A percentile compares a stretch with the other conserved stretches of the same genome.
Evolutionary conservation across 1,284 basidiomycete species (phyloP).

Genomic region (Microstroma glucosiphilum): DNA sequence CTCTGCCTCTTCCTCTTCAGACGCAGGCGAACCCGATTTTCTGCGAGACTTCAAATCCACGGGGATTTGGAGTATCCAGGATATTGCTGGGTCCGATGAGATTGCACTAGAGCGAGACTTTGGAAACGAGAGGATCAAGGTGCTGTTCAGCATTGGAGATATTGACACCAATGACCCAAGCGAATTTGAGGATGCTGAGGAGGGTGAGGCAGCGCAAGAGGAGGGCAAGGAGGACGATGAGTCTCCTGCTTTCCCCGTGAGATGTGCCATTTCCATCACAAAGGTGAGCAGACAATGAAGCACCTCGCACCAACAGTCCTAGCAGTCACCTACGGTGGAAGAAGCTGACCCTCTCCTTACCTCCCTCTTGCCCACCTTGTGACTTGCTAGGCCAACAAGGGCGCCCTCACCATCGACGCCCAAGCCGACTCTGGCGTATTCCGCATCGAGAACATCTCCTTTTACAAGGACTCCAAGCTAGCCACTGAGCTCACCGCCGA

Average conservation of each 20-base stretch:
- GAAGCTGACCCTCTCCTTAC: neutral
- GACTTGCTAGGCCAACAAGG: conserved; percentile 17
- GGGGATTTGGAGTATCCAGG: conserved; percentile 73
- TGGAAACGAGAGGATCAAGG: conserved; percentile 67
- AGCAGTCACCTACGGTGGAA: too few relatives aligned
- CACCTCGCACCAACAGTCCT: neutral
- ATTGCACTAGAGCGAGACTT: conserved; percentile 73
- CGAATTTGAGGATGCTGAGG: conserved; percentile 48
- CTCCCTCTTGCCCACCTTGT: neutral
- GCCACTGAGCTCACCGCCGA: conserved; percentile 77
- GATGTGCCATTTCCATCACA: conserved; percentile 72
- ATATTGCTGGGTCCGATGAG: conserved; percentile 71
- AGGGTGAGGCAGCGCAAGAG: conserved; percentile 24
- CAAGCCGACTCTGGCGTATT: conserved; percentile 65
- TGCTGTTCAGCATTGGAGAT: conserved; percentile 45
- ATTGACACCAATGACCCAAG: conserved; percentile 33
- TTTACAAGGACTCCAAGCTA: conserved; percentile 67
- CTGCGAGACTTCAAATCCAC: conserved; percentile 67
- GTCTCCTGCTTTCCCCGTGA: conserved; percentile 59
- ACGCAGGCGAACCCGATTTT: conserved; percentile 55
- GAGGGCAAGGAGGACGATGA: conserved; percentile 25
- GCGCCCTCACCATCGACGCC: conserved; percentile 45
- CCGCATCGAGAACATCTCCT: conserved; percentile 80
- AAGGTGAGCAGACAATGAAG: conserved; percentile 58
- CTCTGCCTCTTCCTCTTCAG: neutral